Percentiles rank a stretch among this genome's conserved stretches.
These are phyloP conservation scores for Oryza longistaminata DNA, from an alignment of 176 grass and related monocot species.

Conservation along the genomic window DNA sequence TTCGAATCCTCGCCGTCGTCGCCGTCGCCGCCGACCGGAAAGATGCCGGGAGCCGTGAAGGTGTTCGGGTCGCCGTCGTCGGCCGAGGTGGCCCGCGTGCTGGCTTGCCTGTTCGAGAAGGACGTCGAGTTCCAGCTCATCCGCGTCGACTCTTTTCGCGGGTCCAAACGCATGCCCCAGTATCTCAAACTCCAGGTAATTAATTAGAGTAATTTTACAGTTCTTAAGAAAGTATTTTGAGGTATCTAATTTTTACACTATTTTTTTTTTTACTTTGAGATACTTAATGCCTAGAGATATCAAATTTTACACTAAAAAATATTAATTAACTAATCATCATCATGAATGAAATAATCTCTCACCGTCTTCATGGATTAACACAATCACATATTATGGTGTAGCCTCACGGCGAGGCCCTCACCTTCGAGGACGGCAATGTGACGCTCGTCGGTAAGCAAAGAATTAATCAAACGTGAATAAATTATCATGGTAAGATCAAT, in stretches of 20 bases:
- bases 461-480: background rate
- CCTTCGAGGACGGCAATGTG: conserved; percentile 52
- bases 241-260: too few species aligned
- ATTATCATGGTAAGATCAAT: too few species aligned
- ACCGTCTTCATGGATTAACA: background rate
- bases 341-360: background rate
- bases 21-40: background rate
- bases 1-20: background rate
- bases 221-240: too few species aligned
- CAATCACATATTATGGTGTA: background rate
- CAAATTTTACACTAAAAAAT: too few species aligned
- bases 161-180: conserved; percentile 41
- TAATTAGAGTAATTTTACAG: background rate
- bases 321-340: too few species aligned
- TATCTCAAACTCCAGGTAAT: conserved; percentile 55
- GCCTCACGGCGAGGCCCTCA: conserved; percentile 57
- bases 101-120: conserved; percentile 71
- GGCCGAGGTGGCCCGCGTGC: conserved; percentile 53
- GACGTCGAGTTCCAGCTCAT: conserved; percentile 75
- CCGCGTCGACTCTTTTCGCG: conserved; percentile 58
- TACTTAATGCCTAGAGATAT: too few species aligned
- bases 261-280: too few species aligned
- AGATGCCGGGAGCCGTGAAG: conserved; percentile 52
- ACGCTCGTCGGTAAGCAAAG: conserved; percentile 51
- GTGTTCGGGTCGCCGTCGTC: conserved; percentile 63